Conservation (phyloP, 148 eudicot species). For the Persicaria maculosa region DNA sequence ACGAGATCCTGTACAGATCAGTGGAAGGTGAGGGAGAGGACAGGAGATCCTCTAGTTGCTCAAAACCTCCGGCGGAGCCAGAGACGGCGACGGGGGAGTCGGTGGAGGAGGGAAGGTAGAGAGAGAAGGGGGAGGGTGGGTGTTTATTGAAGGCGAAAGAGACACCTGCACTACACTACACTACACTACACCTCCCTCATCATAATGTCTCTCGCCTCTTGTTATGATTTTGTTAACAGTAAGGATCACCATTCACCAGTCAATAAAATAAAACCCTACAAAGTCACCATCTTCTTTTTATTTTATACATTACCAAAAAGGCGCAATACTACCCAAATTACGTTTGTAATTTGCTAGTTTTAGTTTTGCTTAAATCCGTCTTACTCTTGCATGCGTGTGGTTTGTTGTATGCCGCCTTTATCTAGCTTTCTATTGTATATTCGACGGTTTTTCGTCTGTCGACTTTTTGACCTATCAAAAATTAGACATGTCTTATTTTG, state of each 20-base stretch:
- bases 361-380: no score
- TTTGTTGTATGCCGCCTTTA: no score
- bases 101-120: constrained; percentile 8
- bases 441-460: no score
- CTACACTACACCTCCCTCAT: constrained; percentile 7
- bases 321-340: no score
- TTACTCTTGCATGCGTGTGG: no score
- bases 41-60: neutral
- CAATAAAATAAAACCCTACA: no score
- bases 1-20: neutral
- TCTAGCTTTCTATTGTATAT: no score
- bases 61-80: neutral
- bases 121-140: neutral
- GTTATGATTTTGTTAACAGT: constrained; percentile 4
- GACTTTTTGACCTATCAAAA: no score
- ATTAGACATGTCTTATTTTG: no score
- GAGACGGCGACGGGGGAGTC: neutral
- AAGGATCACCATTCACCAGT: neutral
- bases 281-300: no score
- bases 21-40: neutral
- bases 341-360: no score
- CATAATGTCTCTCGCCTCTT: neutral
- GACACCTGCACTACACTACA: constrained; percentile 1
- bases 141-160: constrained; percentile 2
- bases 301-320: no score